Evolutionary conservation across 2,329 filamentous ascomycete genomes (phyloP), one percentile per base, ranked within the genome.

Genomic region (Colletotrichum plurivorum): DNA sequence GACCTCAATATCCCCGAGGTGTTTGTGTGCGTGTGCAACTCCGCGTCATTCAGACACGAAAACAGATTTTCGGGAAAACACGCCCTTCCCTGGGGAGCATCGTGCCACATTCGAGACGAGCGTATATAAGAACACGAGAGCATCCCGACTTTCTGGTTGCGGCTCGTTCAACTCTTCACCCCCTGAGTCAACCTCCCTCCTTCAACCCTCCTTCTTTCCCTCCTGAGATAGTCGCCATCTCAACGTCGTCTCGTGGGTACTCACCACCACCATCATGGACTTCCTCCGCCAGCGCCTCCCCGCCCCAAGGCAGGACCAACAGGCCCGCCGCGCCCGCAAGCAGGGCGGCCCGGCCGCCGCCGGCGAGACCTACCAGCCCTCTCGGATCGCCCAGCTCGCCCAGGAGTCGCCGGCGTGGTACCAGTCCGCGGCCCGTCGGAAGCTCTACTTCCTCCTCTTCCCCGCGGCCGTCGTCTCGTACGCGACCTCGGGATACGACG

Each of bases 401-500:
- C 61, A 62, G 2, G 63, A 77, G 49, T 70, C 78, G 25, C 71
- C 71, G 0, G 66, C 67, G 13, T 80, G 78, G 78, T 80, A 79
- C 66, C 69, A 71, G 13, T 78, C 76, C 4, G 72, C 74, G 3
- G 74, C 77, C 13, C 72, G 77, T 7, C 71, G 76, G 36, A 71
- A 67, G 2, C 75, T 81, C 0, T 81, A 80, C 60, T 71, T 78
- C 27, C 73, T 76, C 2, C 75, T 81, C 5, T 77, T 79, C 48
- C 77, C 78, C 2, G 78, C 78, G 1, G 75, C 76, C 31, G 76
- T 81, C 46, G 75, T 80, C 1, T 78, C 78, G 0, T 79, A 79
- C 36, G 78, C 77, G 31, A 86, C 85, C 5, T 84, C 82, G 64
- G 84, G 84, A 1, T 86, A 85, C 59, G 84, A 86, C 72, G 83